These are phyloP conservation scores for Rosa persica DNA, from an alignment of 306 rosid genomes.

Conservation along the genomic window DNA sequence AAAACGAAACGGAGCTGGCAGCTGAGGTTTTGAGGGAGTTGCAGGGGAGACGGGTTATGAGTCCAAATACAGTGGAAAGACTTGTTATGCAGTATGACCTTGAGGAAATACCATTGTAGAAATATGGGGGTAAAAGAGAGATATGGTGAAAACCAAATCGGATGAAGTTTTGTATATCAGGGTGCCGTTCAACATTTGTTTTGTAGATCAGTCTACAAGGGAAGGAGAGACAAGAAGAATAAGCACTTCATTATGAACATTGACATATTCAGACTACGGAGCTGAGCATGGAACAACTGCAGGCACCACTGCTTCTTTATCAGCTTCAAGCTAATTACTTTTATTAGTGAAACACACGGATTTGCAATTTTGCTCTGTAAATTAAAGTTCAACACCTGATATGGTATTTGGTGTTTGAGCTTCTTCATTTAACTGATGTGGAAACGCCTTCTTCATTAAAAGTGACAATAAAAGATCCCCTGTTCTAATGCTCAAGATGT, in stretches of 20 bases:
- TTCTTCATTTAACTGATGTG: neutral
- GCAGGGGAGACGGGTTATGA: constrained; percentile 47
- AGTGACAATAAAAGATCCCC: too few relatives aligned
- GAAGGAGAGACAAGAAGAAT: neutral
- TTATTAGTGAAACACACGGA: neutral
- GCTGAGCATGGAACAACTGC: neutral
- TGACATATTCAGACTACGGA: neutral
- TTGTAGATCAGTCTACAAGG: neutral
- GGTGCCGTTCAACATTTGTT: neutral
- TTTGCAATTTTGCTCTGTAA: neutral
- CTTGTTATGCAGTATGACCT: constrained; percentile 69
- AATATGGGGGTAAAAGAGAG: neutral
- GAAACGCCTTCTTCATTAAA: neutral
- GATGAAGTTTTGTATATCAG: neutral
- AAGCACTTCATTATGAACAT: neutral
- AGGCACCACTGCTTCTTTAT: neutral
- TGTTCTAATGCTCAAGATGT: too few relatives aligned
- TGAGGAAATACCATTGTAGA: constrained; percentile 42
- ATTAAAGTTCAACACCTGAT: neutral
- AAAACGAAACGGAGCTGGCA: constrained; percentile 64
- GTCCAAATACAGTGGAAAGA: constrained; percentile 68
- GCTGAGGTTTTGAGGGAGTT: constrained; percentile 61
- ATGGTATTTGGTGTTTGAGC: neutral
- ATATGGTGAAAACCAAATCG: neutral
- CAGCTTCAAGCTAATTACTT: neutral